phyloP scores from a whole-genome alignment of 805 yeast genomes.

The Nakazawaea ambrosiae region DNA sequence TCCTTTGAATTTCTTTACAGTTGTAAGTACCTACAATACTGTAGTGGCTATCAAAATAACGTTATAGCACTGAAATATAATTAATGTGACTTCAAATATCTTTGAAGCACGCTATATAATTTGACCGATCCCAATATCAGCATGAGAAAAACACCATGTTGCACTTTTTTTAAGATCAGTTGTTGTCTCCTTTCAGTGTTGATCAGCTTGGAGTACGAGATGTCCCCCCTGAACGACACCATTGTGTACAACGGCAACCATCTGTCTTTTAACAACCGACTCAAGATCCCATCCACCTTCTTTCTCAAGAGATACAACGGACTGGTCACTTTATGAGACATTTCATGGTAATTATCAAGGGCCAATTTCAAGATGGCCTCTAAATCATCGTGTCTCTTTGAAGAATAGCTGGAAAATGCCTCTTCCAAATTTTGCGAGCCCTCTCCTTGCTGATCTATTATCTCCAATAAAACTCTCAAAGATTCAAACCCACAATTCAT shows the following conservation, averaged over 20 bases:
- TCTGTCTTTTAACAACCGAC: constrained; percentile 46
- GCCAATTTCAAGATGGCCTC: constrained; percentile 75
- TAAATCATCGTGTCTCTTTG: constrained; percentile 55
- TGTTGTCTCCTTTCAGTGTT: constrained; percentile 47
- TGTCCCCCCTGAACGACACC: constrained; percentile 85
- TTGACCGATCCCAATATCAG: constrained; percentile 1
- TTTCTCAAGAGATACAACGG: constrained; percentile 57
- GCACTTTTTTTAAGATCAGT: constrained; percentile 30
- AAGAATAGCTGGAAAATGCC: constrained; percentile 53
- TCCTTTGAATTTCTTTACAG: too few relatives aligned
- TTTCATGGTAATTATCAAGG: constrained; percentile 73
- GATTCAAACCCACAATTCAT: constrained; percentile 97
- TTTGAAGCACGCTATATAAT: too few relatives aligned
- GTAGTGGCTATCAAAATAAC: too few relatives aligned
- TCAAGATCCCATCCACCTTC: constrained; percentile 57
- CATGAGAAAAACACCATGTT: neutral
- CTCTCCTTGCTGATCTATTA: constrained; percentile 30
- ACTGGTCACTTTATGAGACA: constrained; percentile 75
- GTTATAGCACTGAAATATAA: too few relatives aligned
- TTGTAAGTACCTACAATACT: too few relatives aligned
- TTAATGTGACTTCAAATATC: too few relatives aligned
- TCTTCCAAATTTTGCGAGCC: constrained; percentile 29
- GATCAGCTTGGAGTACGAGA: constrained; percentile 67
- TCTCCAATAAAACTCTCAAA: constrained; percentile 56
- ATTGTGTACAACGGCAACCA: constrained; percentile 90